Evolutionary conservation across 2,329 filamentous ascomycete species (phyloP), one percentile per base, ranked within the genome.

Genomic region (Hymenotorrendiella dingleyae): DNA sequence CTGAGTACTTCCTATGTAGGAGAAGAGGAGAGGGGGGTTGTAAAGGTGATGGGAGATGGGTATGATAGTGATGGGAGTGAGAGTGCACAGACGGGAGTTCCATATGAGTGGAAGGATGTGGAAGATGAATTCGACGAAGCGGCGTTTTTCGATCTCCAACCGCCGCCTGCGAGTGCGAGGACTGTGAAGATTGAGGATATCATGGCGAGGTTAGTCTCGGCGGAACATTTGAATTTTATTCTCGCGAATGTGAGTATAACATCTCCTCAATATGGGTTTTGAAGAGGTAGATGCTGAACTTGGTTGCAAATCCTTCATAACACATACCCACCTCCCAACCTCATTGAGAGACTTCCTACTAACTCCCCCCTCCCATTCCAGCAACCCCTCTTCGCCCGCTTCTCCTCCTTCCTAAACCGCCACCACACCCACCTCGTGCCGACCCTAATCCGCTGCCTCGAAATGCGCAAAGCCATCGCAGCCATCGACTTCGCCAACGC

Each of bases 401-500:
- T 55, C 27, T 50, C 49, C 5, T 30, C 44, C 7, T 55, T 51
- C 17, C 45, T 57, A 6, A 55, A 51, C 47, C 45, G 36, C 24
- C 55, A 44, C 38, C 46, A 40, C 26, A 23, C 49, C 6, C 43
- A 50, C 21, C 34, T 54, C 12, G 38, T 55, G 11, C 53, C 48
- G 3, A 48, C 48, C 6, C 29, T 55, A n/a, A 38, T 54, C 16
- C 40, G 47, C 26, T 54, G 48, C 26, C 39, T 57, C 6, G 51
- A 55, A 17, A 54, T 54, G 46, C 39, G 48, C 5, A 55, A 54
- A 34, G 52, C 48, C 21, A 46, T 54, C 11, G 53, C 54, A 24
- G 54, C 52, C n/a, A 49, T 55, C 23, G 53, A 55, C 20, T 52
- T 54, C 24, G 52, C 53, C 3, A 50, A 51, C 42, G 40, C 57